Base-by-base conservation (phyloP, 352 stramenopile species). In the Elongisporangium anandrum region DNA sequence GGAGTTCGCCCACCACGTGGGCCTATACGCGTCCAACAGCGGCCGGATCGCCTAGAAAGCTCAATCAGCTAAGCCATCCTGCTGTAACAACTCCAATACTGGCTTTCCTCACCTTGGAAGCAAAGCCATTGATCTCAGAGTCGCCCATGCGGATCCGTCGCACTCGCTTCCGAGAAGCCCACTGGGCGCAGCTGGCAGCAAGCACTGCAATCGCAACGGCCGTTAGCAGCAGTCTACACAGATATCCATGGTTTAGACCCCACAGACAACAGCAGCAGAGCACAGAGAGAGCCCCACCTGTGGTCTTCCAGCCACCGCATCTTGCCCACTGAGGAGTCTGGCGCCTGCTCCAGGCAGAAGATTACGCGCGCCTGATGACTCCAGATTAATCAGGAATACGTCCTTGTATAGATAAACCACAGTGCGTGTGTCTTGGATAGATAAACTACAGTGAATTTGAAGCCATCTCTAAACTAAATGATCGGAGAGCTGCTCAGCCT, bases 1-100 rank as follows among this genome's bases (percentile, higher is more conserved):
- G 22, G 60, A 64, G 56, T 79, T 83, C 24, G 73, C 68, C 66
- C 71, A 79, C 71, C 70, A 83, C 47, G 71, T 77, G 20, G 74
- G 74, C 56, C 47, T 63, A 63, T 72, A 79, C 22, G 20, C 49
- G 49, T 53, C 20, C 49, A 53, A 12, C 13, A 45, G 34, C 34
- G 34, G 34, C 2, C 34, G 34, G 34, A 45, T 45, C 34, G 9
- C 6, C 34, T 45, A 12, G 10, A 5, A 12, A 12, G 17, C 17
- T 4, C 34, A 45, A 9, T 15, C 17, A 0, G 10, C 10, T 45
- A 9, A 45, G 2, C 34, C 34, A 45, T 0, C 13, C 2, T 15
- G 2, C 9, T 17, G 34, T 4, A 45, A 12, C 34, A 45, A 17
- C 13, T 5, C 17, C 34, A 12, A 17, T 45, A 12, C 10, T 7